Base-by-base conservation (phyloP, 202 grass and related monocot species). In the Schoenoplectus triqueter region DNA sequence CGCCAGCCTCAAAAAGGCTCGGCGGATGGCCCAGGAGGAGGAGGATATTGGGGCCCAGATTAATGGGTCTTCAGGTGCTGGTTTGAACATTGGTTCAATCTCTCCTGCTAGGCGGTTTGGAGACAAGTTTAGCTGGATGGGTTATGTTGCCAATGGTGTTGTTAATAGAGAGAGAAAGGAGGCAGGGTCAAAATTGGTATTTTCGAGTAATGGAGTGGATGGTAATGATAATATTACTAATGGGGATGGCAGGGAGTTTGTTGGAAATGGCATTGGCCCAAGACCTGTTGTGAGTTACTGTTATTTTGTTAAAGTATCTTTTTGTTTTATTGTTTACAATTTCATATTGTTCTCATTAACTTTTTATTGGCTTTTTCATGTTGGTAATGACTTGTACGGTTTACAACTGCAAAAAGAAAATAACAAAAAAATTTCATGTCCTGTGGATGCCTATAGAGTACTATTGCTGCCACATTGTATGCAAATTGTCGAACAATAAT, bases 1-100 rank as follows among this genome's bases (percentile, higher is more conserved):
- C 21, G 92, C 95, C 40, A 89, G 88, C 52, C 92, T 95, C 14
- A 87, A 90, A 69, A 89, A 94, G 82, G 88, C 94, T 1, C 85
- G 87, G 3, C 64, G 20, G 59, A 91, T 70, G 92, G 89, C 57
- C 75, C 44, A 61, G 47, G 10, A 51, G 7, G 80, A 72, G 86
- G 90, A 82, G 83, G 84, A 84, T 83, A 86, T 21, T 70, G 14
- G 52, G 89, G 56, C 39, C 17, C 55, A 5, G 81, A 47, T 79
- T 85, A 75, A 83, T 40, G 78, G 66, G 64, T 80, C 80, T 85
- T 73, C 10, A 2, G 46, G 68, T 68, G 7, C 60, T 10, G 47
- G 47, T 7, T 84, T 73, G 20, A 64, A 72, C 14, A 18, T 68
- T 15, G 75, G 14, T 41, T 80, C 84, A 1, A 68, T 57, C 22